phyloP scores from a whole-genome alignment of 2,329 filamentous ascomycete genomes.

The Ascochyta viciae-villosae region DNA sequence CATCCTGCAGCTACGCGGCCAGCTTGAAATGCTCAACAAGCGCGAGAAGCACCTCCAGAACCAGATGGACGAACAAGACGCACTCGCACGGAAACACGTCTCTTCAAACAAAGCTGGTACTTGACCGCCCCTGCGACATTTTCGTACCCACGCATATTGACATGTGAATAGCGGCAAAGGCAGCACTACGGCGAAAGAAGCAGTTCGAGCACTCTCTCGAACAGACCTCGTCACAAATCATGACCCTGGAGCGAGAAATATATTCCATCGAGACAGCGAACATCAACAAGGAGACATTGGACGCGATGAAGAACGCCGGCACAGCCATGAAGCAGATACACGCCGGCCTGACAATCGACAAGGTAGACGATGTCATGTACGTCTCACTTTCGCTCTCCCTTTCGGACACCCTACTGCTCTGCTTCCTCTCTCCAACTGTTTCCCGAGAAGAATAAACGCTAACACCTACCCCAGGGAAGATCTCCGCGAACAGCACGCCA shows the following conservation, averaged over 20 bases:
- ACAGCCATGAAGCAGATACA: constrained; percentile 94
- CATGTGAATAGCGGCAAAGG: constrained; percentile 75
- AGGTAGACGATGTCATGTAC: constrained; percentile 94
- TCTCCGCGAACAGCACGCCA: constrained; percentile 87
- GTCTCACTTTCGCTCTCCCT: constrained; percentile 45
- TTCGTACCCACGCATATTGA: constrained; percentile 6
- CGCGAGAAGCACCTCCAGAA: constrained; percentile 88
- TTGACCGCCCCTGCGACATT: constrained; percentile 39
- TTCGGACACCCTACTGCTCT: too few species aligned
- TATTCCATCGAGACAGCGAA: constrained; percentile 97
- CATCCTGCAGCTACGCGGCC: constrained; percentile 83
- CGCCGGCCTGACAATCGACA: constrained; percentile 86
- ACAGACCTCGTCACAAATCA: constrained; percentile 88
- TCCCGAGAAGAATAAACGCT: neutral
- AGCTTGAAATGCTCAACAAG: constrained; percentile 98
- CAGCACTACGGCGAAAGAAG: constrained; percentile 93
- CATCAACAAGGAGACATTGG: constrained; percentile 95
- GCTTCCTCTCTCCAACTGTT: too few species aligned
- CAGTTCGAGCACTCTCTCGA: constrained; percentile 88
- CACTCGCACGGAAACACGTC: constrained; percentile 86
- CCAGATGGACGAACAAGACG: constrained; percentile 93
- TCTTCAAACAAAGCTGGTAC: constrained; percentile 88
- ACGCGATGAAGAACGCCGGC: constrained; percentile 90
- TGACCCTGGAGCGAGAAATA: constrained; percentile 92
- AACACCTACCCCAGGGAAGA: constrained; percentile 70